Conservation (phyloP, 148 eudicot species). For the Cornus suecica region DNA sequence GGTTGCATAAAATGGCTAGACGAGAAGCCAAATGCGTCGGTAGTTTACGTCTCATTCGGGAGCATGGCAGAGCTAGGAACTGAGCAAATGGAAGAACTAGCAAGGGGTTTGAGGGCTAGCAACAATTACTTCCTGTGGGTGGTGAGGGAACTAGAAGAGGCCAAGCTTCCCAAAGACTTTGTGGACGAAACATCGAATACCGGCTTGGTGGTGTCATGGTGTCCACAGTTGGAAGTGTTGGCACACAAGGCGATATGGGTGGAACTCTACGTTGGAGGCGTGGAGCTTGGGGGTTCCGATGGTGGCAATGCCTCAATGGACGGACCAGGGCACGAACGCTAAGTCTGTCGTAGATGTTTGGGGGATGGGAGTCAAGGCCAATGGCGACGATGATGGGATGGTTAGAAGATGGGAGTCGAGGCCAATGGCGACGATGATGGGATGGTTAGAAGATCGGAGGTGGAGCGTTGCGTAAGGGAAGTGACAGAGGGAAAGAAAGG, state of each 20-base stretch:
- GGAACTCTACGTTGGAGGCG: constrained; percentile 48
- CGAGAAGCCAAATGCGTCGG: constrained; percentile 31
- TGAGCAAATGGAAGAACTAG: constrained; percentile 36
- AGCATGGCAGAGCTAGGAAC: constrained; percentile 28
- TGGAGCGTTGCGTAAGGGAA: constrained; percentile 21
- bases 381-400: constrained; percentile 24
- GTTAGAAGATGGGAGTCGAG: constrained; percentile 17
- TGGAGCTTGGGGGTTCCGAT: constrained; percentile 41
- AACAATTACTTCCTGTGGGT: constrained; percentile 42
- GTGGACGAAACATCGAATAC: not conserved
- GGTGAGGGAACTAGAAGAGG: constrained; percentile 34
- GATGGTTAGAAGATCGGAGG: constrained; percentile 11
- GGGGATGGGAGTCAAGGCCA: constrained; percentile 34
- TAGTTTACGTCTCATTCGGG: constrained; percentile 51
- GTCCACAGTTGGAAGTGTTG: constrained; percentile 41
- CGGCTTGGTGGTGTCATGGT: constrained; percentile 44
- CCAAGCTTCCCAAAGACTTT: constrained; percentile 32
- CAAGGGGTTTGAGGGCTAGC: constrained; percentile 24
- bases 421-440: constrained; percentile 28
- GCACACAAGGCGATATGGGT: constrained; percentile 44
- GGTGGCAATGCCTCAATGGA: constrained; percentile 42
- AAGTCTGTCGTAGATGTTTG: constrained; percentile 46
- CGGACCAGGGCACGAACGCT: constrained; percentile 47
- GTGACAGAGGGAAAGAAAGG: constrained; percentile 34
- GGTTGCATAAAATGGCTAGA: constrained; percentile 38